phyloP scores from a whole-genome alignment of 225 moss, liverwort and hornwort genomes.

The Pseudoscleropodium purum region DNA sequence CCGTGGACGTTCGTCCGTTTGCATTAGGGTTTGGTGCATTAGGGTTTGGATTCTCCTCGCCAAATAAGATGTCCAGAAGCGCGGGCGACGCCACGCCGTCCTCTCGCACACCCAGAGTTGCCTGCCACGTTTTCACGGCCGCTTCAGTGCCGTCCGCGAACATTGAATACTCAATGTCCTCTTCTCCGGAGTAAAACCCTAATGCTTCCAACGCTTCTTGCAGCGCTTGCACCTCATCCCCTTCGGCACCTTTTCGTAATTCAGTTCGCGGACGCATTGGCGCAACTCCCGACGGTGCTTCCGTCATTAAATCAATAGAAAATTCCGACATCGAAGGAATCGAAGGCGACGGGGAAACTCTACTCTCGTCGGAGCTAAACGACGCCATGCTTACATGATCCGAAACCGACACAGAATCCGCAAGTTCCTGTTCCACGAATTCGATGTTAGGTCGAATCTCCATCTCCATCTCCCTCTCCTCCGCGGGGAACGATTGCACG shows the following conservation, averaged over 20 bases:
- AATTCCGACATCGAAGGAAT: conserved; percentile 54
- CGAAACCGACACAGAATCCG: not conserved
- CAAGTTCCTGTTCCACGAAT: not conserved
- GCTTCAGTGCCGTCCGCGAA: conserved; percentile 57
- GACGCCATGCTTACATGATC: not conserved
- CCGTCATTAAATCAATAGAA: conserved; percentile 38
- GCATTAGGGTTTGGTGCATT: not conserved
- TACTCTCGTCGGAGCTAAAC: not conserved
- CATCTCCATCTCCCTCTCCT: not conserved
- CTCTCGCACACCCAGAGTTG: conserved; percentile 27
- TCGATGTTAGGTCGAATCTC: conserved; percentile 1
- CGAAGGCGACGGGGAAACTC: not conserved
- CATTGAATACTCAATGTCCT: conserved; percentile 61
- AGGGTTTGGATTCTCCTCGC: not conserved
- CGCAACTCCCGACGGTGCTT: not conserved
- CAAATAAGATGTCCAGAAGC: conserved; percentile 21
- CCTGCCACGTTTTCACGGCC: conserved; percentile 77
- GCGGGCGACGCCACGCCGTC: conserved; percentile 25
- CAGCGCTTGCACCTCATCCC: conserved; percentile 66
- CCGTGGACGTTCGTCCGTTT: not conserved
- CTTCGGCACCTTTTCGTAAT: conserved; percentile 60
- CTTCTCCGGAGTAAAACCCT: conserved; percentile 91
- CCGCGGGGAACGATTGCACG: conserved; percentile 42
- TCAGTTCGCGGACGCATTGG: not conserved
- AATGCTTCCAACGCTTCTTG: conserved; percentile 69